These are phyloP conservation scores for Halophytophthora batemanensis DNA, from an alignment of 352 stramenopile species.

Conservation along the genomic window DNA sequence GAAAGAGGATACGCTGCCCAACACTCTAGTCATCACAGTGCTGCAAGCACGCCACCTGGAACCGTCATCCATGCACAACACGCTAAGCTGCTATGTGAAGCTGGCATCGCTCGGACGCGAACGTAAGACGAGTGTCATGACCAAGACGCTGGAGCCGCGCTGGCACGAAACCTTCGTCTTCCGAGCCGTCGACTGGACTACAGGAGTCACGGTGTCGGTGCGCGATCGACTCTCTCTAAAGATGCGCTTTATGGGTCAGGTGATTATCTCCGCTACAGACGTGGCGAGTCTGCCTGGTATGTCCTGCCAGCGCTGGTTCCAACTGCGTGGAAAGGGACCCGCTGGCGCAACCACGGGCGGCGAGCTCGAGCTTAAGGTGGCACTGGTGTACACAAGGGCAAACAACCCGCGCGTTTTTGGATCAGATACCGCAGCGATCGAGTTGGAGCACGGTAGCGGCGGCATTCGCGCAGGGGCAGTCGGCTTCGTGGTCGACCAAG, in stretches of 20 bases:
- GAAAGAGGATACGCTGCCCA: slow-evolving; percentile 55
- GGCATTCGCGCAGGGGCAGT: slow-evolving; percentile 3
- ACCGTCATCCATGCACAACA: slow-evolving; percentile 43
- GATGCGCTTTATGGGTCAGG: slow-evolving; percentile 67
- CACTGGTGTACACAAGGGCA: slow-evolving; percentile 59
- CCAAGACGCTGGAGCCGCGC: slow-evolving; percentile 53
- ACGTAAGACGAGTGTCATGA: slow-evolving; percentile 70
- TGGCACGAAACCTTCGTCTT: slow-evolving; percentile 83
- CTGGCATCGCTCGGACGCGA: slow-evolving; percentile 58
- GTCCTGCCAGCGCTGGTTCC: slow-evolving; percentile 56
- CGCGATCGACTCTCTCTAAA: slow-evolving; percentile 72
- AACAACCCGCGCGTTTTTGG: slow-evolving; percentile 44
- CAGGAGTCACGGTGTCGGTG: slow-evolving; percentile 58
- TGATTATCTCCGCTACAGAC: slow-evolving; percentile 51
- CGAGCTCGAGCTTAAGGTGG: slow-evolving; percentile 69
- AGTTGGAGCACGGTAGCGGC: slow-evolving; percentile 13
- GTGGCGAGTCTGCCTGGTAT: slow-evolving; percentile 57
- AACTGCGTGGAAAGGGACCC: slow-evolving; percentile 44
- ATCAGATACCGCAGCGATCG: slow-evolving; percentile 6
- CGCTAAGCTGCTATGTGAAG: slow-evolving; percentile 74
- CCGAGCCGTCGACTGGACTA: slow-evolving; percentile 61
- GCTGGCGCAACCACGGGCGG: slow-evolving; percentile 30
- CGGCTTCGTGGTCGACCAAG: slow-evolving; percentile 53
- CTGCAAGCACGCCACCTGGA: slow-evolving; percentile 58
- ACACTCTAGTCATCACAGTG: slow-evolving; percentile 72